Evolutionary conservation across 2,329 filamentous ascomycete species (phyloP), one percentile per base, ranked within the genome.

Genomic region (Pseudogymnoascus verrucosus): DNA sequence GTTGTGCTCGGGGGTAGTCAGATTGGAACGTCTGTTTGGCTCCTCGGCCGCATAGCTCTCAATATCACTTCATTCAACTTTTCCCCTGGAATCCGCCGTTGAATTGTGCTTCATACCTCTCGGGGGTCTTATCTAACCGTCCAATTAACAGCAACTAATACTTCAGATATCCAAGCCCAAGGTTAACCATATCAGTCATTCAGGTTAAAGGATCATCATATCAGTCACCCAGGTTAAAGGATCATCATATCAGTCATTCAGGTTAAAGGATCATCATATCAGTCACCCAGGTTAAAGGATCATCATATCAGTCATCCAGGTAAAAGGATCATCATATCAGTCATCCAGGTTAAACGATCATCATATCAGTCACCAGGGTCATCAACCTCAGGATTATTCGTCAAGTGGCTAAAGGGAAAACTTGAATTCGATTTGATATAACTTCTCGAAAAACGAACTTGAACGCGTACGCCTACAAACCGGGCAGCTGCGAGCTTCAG

Each of bases 401-500:
- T 57, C 26, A 57, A 57, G 47, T 57, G 47, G 47, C 26, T 34
- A 19, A 57, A 34, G 12, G 47, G 26, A 5, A 57, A 57, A 19
- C 26, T 28, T n/a, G 28, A 19, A 34, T 34, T 57, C 51, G 16
- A 57, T 28, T 21, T 37, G 26, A 23, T 65, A 66, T 1, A 69
- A 36, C 51, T 66, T 67, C 5, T 65, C 39, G 19, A 66, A 10
- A 28, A 69, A 68, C 2, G 23, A 19, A 5, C 59, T 26, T 12
- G 64, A 60, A 37, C 68, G 67, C 11, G 54, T 31, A 42, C 61
- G 44, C 14, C 69, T 54, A 62, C 69, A 70, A 21, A 62, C 21
- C 5, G 69, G 68, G 39, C 68, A 69, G 10, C 54, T 62, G 3
- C 26, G 40, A 10, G 8, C 37, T 37, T 64, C 16, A 1, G 34